Conservation (phyloP, 257 asterid species). For the Handroanthus guayacan region DNA sequence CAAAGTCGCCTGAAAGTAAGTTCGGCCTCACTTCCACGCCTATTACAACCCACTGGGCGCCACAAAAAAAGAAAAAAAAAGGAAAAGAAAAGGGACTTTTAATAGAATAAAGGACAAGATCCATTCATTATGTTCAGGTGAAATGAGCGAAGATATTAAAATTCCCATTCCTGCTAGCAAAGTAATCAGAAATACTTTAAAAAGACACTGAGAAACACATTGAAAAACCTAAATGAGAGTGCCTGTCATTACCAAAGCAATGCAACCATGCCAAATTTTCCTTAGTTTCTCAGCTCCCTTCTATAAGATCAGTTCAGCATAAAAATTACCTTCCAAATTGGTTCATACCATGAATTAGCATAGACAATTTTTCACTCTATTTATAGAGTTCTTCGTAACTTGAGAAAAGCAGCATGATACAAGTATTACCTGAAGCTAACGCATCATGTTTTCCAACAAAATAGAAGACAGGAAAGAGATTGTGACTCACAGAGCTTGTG, state of each 20-base stretch:
- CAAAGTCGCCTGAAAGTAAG: slow-evolving; percentile 68
- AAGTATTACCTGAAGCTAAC: not conserved
- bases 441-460: slow-evolving; percentile 1
- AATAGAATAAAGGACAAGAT: not conserved
- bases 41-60: slow-evolving; percentile 51
- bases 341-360: not conserved
- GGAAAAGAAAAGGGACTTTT: slow-evolving; percentile 9
- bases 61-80: not conserved
- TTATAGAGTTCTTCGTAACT: not conserved
- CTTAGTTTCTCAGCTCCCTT: not conserved
- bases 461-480: not conserved
- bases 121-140: slow-evolving; percentile 17
- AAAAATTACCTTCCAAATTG: no score
- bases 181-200: not conserved
- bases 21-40: slow-evolving; percentile 72
- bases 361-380: not conserved
- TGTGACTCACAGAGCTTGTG: slow-evolving; percentile 58
- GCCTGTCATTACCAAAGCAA: not conserved
- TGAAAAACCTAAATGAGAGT: not conserved
- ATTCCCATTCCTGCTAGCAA: not conserved
- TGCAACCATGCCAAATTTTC: not conserved
- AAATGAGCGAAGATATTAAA: not conserved
- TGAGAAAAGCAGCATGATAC: not conserved
- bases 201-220: no score
- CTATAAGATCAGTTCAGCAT: not conserved